Conservation (phyloP, 768 basidiomycete genomes). For the Phaffia tasmanica region DNA sequence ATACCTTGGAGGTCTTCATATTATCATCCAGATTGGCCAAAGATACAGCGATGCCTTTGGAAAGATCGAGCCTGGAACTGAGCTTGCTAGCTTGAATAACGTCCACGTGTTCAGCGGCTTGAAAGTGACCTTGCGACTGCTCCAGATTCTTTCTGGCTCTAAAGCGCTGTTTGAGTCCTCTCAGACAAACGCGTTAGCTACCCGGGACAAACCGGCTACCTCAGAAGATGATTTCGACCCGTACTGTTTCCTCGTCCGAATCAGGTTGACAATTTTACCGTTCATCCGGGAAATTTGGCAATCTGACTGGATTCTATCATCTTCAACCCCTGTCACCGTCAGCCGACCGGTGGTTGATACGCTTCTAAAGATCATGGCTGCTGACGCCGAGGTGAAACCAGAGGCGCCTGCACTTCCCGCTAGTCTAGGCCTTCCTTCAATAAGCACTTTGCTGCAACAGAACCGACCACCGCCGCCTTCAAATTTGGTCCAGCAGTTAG, state of each 20-base stretch:
- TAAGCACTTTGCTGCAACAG: not conserved
- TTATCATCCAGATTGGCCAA: slow-evolving; percentile 51
- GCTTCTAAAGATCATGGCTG: slow-evolving; percentile 68
- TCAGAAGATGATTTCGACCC: slow-evolving; percentile 73
- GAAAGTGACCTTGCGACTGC: slow-evolving; percentile 66
- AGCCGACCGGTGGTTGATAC: slow-evolving; percentile 63
- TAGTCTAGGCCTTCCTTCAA: slow-evolving; percentile 18
- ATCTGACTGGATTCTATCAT: slow-evolving; percentile 61
- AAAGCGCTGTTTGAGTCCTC: slow-evolving; percentile 73
- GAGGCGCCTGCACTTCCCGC: slow-evolving; percentile 33
- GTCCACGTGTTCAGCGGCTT: slow-evolving; percentile 67
- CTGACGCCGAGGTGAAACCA: slow-evolving; percentile 64
- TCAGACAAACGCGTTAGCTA: slow-evolving; percentile 61
- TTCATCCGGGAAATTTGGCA: slow-evolving; percentile 64
- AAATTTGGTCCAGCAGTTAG: slow-evolving; percentile 64
- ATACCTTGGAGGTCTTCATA: slow-evolving; percentile 57
- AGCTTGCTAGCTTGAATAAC: slow-evolving; percentile 52
- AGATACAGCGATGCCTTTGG: slow-evolving; percentile 52
- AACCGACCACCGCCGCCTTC: slow-evolving; percentile 41
- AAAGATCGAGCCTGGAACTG: slow-evolving; percentile 43
- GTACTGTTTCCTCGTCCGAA: slow-evolving; percentile 70
- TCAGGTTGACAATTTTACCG: slow-evolving; percentile 61
- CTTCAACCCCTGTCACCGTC: slow-evolving; percentile 52
- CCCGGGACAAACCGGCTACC: slow-evolving; percentile 65
- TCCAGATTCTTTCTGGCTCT: slow-evolving; percentile 63